phyloP scores from a whole-genome alignment of 2,329 filamentous ascomycete species.

The Lachnellula cervina region DNA sequence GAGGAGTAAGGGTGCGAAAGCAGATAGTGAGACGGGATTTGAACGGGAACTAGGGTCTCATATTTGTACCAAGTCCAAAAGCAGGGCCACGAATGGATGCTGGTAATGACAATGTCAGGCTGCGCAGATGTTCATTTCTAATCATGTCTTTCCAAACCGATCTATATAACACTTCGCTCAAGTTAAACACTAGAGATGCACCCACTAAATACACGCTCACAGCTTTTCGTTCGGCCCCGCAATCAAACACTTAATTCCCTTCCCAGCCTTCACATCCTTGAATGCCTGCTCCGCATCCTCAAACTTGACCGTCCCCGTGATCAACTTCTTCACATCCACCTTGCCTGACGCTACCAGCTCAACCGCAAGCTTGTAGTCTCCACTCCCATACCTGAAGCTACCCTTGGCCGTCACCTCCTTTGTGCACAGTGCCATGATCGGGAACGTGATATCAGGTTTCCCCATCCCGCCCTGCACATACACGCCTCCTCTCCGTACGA shows the following conservation, averaged over 20 bases:
- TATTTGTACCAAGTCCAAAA: too few species aligned
- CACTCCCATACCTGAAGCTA: constrained; percentile 82
- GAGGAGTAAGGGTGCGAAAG: too few species aligned
- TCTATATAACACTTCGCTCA: too few species aligned
- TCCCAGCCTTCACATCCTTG: constrained; percentile 76
- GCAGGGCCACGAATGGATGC: too few species aligned
- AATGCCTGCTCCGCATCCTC: constrained; percentile 81
- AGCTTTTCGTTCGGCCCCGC: constrained; percentile 51
- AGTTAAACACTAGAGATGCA: too few species aligned
- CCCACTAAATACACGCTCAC: background rate
- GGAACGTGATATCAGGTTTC: constrained; percentile 79
- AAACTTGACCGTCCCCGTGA: constrained; percentile 75
- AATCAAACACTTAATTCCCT: constrained; percentile 68
- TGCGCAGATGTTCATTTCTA: too few species aligned
- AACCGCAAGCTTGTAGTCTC: constrained; percentile 76
- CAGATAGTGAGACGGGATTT: too few species aligned
- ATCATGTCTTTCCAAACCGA: too few species aligned
- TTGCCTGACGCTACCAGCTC: constrained; percentile 68
- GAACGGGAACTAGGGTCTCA: too few species aligned
- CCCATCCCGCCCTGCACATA: constrained; percentile 92
- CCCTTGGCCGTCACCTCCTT: constrained; percentile 87
- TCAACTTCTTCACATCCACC: constrained; percentile 76
- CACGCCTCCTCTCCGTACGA: constrained; percentile 64
- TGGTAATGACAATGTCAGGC: too few species aligned
- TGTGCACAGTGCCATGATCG: constrained; percentile 81